Evolutionary conservation across 805 yeast species (phyloP).

Genomic region (Zygosaccharomyces gambellarensis): DNA sequence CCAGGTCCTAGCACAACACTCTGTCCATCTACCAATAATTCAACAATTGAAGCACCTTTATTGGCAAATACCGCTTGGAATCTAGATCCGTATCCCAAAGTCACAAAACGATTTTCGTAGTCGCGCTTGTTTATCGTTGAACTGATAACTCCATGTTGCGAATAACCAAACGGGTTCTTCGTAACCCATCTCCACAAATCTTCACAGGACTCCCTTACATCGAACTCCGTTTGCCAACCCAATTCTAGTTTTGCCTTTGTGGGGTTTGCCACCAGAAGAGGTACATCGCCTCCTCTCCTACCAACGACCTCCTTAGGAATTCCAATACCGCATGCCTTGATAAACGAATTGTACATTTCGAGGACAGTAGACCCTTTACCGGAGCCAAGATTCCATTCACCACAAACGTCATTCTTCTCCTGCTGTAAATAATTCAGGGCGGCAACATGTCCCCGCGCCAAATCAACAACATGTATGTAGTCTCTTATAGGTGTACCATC

Average conservation of each 20-base stretch:
- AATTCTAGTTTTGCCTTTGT: slow-evolving; percentile 62
- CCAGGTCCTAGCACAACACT: slow-evolving; percentile 37
- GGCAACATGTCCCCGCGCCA: slow-evolving; percentile 72
- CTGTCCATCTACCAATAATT: slow-evolving; percentile 38
- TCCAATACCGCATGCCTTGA: slow-evolving; percentile 56
- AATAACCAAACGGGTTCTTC: slow-evolving; percentile 60
- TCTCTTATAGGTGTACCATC: slow-evolving; percentile 84
- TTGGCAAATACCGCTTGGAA: slow-evolving; percentile 43
- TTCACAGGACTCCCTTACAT: slow-evolving; percentile 58
- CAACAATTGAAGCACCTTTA: slow-evolving; percentile 49
- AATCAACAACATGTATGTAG: slow-evolving; percentile 75
- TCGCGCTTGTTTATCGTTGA: slow-evolving; percentile 14
- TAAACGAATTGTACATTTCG: slow-evolving; percentile 62
- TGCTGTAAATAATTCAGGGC: slow-evolving; percentile 53
- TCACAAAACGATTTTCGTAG: slow-evolving; percentile 29
- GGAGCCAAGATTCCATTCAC: slow-evolving; percentile 82
- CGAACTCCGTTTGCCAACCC: slow-evolving; percentile 53
- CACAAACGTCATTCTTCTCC: slow-evolving; percentile 38
- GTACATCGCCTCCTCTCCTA: slow-evolving; percentile 73
- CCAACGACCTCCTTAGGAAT: slow-evolving; percentile 62
- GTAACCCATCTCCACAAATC: slow-evolving; percentile 79
- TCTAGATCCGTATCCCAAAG: slow-evolving; percentile 31
- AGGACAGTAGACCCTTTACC: slow-evolving; percentile 77
- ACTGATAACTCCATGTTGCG: slow-evolving; percentile 25
- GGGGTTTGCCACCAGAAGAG: slow-evolving; percentile 68